Evolutionary conservation across 2,329 filamentous ascomycete species (phyloP).

Genomic region (Chaetoscypha palmicola): DNA sequence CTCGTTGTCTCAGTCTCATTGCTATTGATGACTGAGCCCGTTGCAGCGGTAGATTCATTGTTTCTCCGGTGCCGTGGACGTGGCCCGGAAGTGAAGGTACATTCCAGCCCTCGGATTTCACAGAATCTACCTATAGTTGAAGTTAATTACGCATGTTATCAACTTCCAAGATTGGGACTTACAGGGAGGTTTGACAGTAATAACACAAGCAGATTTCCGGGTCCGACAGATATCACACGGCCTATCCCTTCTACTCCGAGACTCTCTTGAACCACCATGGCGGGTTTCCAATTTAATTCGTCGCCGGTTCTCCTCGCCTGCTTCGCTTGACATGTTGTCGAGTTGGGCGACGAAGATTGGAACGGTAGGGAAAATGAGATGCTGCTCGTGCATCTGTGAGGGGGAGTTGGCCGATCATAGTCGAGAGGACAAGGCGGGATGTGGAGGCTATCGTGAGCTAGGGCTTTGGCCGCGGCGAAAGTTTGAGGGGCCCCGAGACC

Average conservation of each 20-base stretch:
- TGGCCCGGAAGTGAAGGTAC: constrained; percentile 22
- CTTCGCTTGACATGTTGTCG: background rate
- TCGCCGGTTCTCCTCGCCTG: constrained; percentile 23
- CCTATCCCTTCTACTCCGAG: constrained; percentile 39
- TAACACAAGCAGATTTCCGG: constrained; percentile 42
- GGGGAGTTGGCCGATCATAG: constrained; percentile 7
- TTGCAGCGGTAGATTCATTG: background rate
- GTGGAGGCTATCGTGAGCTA: background rate
- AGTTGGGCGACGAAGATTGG: constrained; percentile 3
- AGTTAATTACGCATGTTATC: no score
- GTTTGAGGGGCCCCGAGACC: background rate
- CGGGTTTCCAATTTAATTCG: constrained; percentile 38
- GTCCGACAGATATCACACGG: constrained; percentile 40
- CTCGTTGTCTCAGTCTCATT: no score
- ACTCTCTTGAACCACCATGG: constrained; percentile 35
- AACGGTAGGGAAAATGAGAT: background rate
- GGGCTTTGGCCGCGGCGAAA: background rate
- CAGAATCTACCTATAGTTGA: constrained; percentile 25
- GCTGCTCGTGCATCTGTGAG: background rate
- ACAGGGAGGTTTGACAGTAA: constrained; percentile 39
- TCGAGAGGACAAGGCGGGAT: background rate
- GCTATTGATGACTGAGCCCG: background rate
- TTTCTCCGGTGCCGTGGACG: constrained; percentile 9
- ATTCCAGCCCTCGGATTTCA: constrained; percentile 21
- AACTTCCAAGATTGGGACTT: constrained; percentile 22